These are phyloP conservation scores for Annulohypoxylon truncatum DNA, from an alignment of 2,329 filamentous ascomycete species.

Conservation along the genomic window DNA sequence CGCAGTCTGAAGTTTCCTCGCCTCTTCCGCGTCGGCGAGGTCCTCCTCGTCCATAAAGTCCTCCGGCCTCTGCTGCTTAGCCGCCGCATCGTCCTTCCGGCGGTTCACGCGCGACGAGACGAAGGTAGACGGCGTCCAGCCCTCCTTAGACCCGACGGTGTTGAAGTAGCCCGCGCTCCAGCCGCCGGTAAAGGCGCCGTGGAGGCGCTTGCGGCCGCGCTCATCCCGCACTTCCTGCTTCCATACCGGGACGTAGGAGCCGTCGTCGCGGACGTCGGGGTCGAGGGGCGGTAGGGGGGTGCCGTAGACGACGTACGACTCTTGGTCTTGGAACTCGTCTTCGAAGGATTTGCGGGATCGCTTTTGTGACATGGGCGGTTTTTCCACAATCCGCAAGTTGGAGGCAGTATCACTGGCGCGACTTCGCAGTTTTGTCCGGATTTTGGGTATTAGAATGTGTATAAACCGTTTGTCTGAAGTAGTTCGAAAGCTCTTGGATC, in stretches of 20 bases:
- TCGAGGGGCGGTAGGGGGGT: constrained; percentile 85
- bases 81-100: constrained; percentile 68
- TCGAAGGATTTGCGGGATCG: constrained; percentile 83
- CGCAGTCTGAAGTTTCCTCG: constrained; percentile 77
- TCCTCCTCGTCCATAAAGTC: constrained; percentile 99
- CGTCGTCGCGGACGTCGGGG: constrained; percentile 83
- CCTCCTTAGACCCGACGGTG: constrained; percentile 97
- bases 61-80: constrained; percentile 72
- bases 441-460: not conserved
- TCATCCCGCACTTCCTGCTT: constrained; percentile 98
- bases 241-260: constrained; percentile 94
- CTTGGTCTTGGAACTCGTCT: constrained; percentile 73
- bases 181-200: constrained; percentile 96
- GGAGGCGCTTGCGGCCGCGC: constrained; percentile 86
- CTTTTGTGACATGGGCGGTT: constrained; percentile 76
- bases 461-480: not conserved
- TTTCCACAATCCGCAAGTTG: not conserved
- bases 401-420: not conserved
- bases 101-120: constrained; percentile 88
- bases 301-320: constrained; percentile 83
- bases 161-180: constrained; percentile 99
- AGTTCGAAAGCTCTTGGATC: not conserved
- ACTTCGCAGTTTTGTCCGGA: not conserved
- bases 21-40: constrained; percentile 84
- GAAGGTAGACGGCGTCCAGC: constrained; percentile 93